phyloP scores from a whole-genome alignment of 441 rosid genomes.

The Gossypium aridum region DNA sequence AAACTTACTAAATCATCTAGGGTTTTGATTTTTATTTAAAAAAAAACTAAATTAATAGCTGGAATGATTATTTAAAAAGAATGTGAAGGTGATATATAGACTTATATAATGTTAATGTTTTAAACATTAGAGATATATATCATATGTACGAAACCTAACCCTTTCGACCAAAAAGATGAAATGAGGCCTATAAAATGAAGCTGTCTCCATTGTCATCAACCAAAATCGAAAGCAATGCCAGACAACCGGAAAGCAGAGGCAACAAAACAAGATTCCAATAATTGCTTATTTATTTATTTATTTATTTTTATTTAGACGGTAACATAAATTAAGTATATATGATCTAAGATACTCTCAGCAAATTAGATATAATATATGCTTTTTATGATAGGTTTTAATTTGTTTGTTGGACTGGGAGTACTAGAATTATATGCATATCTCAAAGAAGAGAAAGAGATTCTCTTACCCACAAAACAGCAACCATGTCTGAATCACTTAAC shows the following conservation, averaged over 20 bases:
- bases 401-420: background rate
- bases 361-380: too few relatives aligned
- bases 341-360: too few relatives aligned
- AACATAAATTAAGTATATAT: too few relatives aligned
- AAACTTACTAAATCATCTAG: background rate
- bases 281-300: too few relatives aligned
- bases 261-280: too few relatives aligned
- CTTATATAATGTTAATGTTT: background rate
- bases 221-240: background rate
- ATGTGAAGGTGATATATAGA: too few relatives aligned
- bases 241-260: background rate
- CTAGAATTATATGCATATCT: background rate
- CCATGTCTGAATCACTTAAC: constrained; percentile 43
- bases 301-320: too few relatives aligned
- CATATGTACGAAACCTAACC: background rate
- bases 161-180: background rate
- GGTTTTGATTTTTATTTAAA: background rate
- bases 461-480: constrained; percentile 60
- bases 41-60: background rate
- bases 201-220: background rate
- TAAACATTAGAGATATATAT: background rate
- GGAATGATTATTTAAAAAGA: background rate
- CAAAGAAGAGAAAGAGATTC: background rate
- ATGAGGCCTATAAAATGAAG: background rate
- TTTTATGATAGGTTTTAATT: too few relatives aligned